Percentiles rank a stretch among this genome's conserved stretches.
Evolutionary conservation across 768 basidiomycete species (phyloP).

Genomic region (Tricholoma matsutake): DNA sequence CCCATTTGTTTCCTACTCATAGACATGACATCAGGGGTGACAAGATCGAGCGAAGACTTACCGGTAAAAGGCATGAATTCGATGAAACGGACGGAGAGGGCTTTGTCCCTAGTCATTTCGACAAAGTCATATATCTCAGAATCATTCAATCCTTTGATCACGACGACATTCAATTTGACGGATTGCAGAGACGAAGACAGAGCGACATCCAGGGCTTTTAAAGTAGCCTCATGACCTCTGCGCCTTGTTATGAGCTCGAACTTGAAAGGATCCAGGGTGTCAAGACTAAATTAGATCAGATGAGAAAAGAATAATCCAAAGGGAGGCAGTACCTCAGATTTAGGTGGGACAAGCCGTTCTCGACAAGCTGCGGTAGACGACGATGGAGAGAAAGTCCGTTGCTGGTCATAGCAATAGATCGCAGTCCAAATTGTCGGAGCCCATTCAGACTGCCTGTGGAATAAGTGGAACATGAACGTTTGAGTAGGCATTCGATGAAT

Average conservation of each 20-base stretch:
- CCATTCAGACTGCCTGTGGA: conserved; percentile 54
- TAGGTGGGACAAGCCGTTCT: conserved; percentile 75
- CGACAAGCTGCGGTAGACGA: conserved; percentile 62
- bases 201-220: conserved; percentile 65
- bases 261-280: conserved; percentile 83
- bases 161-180: conserved; percentile 83
- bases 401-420: conserved; percentile 82
- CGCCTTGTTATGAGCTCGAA: conserved; percentile 87
- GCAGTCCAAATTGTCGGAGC: conserved; percentile 58
- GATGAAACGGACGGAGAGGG: conserved; percentile 78
- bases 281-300: conserved; percentile 47
- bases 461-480: conserved; percentile 3
- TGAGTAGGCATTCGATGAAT: background rate
- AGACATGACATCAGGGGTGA: conserved; percentile 2
- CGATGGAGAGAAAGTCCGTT: conserved; percentile 80
- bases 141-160: conserved; percentile 80
- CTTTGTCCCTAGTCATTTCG: conserved; percentile 61
- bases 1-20: conserved; percentile 77
- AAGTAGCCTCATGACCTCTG: conserved; percentile 70
- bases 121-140: conserved; percentile 78
- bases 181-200: conserved; percentile 49
- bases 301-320: background rate
- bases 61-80: conserved; percentile 95
- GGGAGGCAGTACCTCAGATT: conserved; percentile 49
- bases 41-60: conserved; percentile 23